A percentile compares a stretch with the other conserved stretches of the same genome.
These are phyloP conservation scores for Exophiala aquamarina DNA, from an alignment of 2,329 filamentous ascomycete genomes.

Conservation along the genomic window DNA sequence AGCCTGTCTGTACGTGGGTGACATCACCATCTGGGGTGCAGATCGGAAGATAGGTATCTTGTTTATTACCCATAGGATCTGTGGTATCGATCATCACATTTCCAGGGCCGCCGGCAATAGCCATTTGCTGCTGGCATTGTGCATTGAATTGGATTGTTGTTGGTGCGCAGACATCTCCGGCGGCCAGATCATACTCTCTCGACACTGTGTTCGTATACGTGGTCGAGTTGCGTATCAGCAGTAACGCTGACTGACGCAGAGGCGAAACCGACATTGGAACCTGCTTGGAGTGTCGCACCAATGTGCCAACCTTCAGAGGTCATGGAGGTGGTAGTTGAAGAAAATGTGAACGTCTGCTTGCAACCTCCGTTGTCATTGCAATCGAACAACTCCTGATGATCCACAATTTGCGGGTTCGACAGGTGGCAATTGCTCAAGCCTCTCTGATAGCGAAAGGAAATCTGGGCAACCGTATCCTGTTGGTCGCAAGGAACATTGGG, in stretches of 20 bases:
- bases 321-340: not conserved
- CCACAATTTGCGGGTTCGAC: not conserved
- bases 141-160: not conserved
- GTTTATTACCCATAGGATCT: not conserved
- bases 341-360: slow-evolving; percentile 1
- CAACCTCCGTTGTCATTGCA: not conserved
- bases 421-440: slow-evolving; percentile 1
- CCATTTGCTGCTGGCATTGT: not conserved
- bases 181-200: not conserved
- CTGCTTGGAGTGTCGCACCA: not conserved
- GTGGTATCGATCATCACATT: not conserved
- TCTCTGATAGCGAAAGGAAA: not conserved
- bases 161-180: not conserved
- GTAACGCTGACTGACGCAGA: not conserved
- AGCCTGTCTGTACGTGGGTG: not conserved
- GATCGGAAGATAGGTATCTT: not conserved
- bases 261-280: not conserved
- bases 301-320: not conserved
- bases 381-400: not conserved
- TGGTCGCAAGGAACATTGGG: not conserved
- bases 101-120: not conserved
- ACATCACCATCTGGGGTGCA: not conserved
- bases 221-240: not conserved
- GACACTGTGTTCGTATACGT: not conserved
- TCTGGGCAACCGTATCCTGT: not conserved